Percentiles rank a stretch among this genome's conserved stretches.
Evolutionary conservation across 371 early-diverging fungal genomes (phyloP).

Genomic region (Haplosporangium sp.): DNA sequence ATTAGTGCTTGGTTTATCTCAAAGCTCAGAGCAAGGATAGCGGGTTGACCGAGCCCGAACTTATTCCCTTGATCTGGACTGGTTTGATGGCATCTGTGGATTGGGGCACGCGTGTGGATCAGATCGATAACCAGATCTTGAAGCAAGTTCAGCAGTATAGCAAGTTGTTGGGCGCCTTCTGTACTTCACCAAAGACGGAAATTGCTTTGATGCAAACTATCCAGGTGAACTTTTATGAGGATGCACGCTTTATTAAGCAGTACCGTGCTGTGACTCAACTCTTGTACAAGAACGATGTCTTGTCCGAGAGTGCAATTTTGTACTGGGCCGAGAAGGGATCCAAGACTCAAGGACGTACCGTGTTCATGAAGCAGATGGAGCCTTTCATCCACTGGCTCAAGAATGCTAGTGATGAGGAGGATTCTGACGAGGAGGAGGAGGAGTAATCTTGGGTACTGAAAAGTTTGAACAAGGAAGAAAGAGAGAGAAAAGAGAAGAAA

Average conservation of each 20-base stretch:
- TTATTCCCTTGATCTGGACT: slow-evolving; percentile 85
- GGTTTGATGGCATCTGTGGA: slow-evolving; percentile 82
- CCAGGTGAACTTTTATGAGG: slow-evolving; percentile 87
- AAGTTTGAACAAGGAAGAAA: not conserved
- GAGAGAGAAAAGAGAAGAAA: not conserved
- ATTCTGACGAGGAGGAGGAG: slow-evolving; percentile 77
- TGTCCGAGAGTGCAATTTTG: slow-evolving; percentile 90
- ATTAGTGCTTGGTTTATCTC: slow-evolving; percentile 70
- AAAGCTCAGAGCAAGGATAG: slow-evolving; percentile 79
- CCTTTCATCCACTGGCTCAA: slow-evolving; percentile 87
- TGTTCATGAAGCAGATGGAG: slow-evolving; percentile 93
- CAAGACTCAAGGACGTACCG: slow-evolving; percentile 86
- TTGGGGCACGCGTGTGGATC: slow-evolving; percentile 83
- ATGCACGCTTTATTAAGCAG: slow-evolving; percentile 88
- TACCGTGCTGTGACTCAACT: slow-evolving; percentile 85
- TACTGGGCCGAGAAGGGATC: slow-evolving; percentile 95
- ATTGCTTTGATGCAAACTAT: slow-evolving; percentile 85
- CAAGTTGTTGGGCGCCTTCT: slow-evolving; percentile 78
- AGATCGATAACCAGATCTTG: slow-evolving; percentile 81
- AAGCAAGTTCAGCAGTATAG: slow-evolving; percentile 66
- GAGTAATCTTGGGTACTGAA: not conserved
- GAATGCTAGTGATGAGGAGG: slow-evolving; percentile 80
- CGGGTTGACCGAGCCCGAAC: slow-evolving; percentile 82
- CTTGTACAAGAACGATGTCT: slow-evolving; percentile 90
- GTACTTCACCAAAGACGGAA: slow-evolving; percentile 86